Evolutionary conservation across 108 stramenopile species (phyloP), one percentile per base, ranked within the genome.

Genomic region (Chaetoceros tenuissimus): DNA sequence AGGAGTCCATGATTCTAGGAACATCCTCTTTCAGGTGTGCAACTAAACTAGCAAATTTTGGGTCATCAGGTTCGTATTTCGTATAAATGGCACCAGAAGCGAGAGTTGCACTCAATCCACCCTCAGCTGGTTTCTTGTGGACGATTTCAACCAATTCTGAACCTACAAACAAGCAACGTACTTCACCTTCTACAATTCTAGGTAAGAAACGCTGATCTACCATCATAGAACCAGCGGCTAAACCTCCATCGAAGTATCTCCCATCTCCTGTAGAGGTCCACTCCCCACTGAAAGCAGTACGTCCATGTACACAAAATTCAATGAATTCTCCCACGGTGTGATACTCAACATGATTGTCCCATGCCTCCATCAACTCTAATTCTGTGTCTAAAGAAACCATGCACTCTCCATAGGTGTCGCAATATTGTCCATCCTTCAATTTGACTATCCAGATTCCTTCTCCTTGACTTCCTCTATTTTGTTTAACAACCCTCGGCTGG

Each of bases 71-170:
- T 5, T n/a, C 21, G 20, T 57, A 57, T 3, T 57, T 57, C 10
- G 56, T 57, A 20, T 57, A 57, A 3, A 57, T 44, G 5, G 56
- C 56, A n/a, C 56, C 56, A 44, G 31, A 43, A 13, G 22, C 25
- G 3, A 57, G 34, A 8, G 56, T 57, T 20, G 34, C 30, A 8
- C 31, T 43, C 5, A 57, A 20, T 3, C 56, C 56, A 13, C 56
- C 56, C 56, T 57, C 56, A 19, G 8, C 7, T 24, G 56, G 56
- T 43, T 57, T 57, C 56, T 57, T 57, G 34, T 57, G 56, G 3
- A 57, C 56, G 7, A 57, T 27, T 7, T 28, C 56, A 16, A 57
- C 27, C 34, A 57, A 28, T 57, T 57, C 56, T 23, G 56, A 28
- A 20, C 56, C 56, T 13, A 57, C 56, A 7, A 57, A 27, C 19